Conservation (phyloP, 2,329 filamentous ascomycete species). For the Elsinoe ampelina region DNA sequence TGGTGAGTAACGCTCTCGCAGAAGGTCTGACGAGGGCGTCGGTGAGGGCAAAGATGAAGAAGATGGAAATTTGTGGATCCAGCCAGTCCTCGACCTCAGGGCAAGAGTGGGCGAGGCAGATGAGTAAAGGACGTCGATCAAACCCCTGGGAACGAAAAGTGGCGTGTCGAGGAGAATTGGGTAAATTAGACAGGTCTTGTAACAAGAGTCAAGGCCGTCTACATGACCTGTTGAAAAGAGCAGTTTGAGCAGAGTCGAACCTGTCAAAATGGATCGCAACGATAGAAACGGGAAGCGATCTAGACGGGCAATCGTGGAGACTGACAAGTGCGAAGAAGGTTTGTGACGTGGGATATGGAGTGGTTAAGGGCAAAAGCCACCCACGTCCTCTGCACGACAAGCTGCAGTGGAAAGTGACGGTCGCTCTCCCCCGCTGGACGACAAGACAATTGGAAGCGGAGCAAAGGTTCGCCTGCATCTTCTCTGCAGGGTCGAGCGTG, state of each 20-base stretch:
- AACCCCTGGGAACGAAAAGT: constrained; percentile 3
- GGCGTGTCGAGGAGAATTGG: neutral
- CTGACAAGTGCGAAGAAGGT: neutral
- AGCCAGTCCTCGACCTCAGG: neutral
- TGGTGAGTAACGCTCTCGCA: neutral
- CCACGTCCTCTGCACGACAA: constrained; percentile 5
- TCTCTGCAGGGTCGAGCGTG: constrained; percentile 11
- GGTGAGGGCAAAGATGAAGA: neutral
- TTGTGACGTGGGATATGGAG: constrained; percentile 8
- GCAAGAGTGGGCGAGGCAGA: neutral
- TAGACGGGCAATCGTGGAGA: constrained; percentile 7
- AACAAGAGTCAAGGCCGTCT: neutral
- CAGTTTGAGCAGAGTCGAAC: neutral
- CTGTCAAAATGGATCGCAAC: constrained; percentile 9
- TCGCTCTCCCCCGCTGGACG: constrained; percentile 5
- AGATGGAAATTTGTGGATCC: constrained; percentile 3
- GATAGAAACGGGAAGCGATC: constrained; percentile 2
- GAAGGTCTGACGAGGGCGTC: constrained; percentile 1
- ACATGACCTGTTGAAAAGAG: neutral
- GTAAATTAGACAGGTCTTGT: neutral
- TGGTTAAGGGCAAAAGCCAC: constrained; percentile 11
- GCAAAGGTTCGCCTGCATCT: constrained; percentile 14
- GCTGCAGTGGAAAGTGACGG: neutral
- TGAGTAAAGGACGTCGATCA: constrained; percentile 9
- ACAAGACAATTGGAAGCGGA: constrained; percentile 13